Conservation (phyloP, 2,329 filamentous ascomycete species). For the Ustulina deusta region DNA sequence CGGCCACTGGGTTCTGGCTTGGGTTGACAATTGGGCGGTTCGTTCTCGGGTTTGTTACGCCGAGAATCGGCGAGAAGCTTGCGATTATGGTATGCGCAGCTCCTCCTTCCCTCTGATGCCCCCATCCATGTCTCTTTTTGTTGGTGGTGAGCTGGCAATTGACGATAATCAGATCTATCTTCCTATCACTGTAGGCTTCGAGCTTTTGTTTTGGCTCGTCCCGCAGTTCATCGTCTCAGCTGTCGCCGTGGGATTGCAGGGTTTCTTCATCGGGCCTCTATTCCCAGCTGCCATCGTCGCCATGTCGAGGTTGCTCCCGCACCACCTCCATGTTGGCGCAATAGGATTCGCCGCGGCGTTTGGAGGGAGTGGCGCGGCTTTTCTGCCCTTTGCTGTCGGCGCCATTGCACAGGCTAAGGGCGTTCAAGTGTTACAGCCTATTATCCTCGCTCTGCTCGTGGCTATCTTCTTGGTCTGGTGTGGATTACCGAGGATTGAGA, state of each 20-base stretch:
- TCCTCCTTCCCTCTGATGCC: not conserved
- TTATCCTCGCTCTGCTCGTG: slow-evolving; percentile 64
- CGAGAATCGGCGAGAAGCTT: slow-evolving; percentile 75
- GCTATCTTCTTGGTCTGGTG: slow-evolving; percentile 61
- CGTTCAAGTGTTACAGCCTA: slow-evolving; percentile 67
- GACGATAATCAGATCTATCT: slow-evolving; percentile 67
- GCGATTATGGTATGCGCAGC: slow-evolving; percentile 60
- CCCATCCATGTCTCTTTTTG: not conserved
- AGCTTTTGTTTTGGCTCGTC: slow-evolving; percentile 84
- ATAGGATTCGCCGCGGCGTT: slow-evolving; percentile 84
- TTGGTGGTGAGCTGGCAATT: not conserved
- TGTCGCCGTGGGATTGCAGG: slow-evolving; percentile 76
- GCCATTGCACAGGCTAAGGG: slow-evolving; percentile 71
- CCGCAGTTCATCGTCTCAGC: slow-evolving; percentile 81
- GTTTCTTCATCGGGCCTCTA: slow-evolving; percentile 83
- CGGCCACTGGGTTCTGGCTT: slow-evolving; percentile 84
- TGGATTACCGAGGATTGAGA: slow-evolving; percentile 57
- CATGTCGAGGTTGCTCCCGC: slow-evolving; percentile 76
- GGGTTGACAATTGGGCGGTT: slow-evolving; percentile 80
- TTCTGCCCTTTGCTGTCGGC: slow-evolving; percentile 75
- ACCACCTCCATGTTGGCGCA: slow-evolving; percentile 78
- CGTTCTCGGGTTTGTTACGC: slow-evolving; percentile 79
- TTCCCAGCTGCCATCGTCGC: slow-evolving; percentile 80
- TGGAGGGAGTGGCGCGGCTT: slow-evolving; percentile 77
- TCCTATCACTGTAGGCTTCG: slow-evolving; percentile 70